phyloP scores from a whole-genome alignment of 1,139 yeast genomes.

The Yamadazyma blattariae region DNA sequence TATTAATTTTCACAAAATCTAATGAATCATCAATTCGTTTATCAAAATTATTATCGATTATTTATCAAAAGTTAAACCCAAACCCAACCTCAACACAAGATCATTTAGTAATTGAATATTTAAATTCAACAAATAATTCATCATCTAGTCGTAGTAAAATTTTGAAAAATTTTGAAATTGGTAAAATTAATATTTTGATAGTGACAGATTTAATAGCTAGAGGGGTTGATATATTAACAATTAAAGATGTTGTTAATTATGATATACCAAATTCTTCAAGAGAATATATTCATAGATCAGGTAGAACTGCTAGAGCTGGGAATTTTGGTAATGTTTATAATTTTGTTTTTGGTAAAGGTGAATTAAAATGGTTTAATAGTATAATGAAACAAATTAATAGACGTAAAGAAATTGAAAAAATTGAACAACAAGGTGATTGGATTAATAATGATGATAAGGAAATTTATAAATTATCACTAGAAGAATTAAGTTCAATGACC shows the following conservation, averaged over 20 bases:
- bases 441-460: conserved; percentile 4
- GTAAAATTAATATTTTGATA: conserved; percentile 54
- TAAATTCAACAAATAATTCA: conserved; percentile 52
- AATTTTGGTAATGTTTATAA: conserved; percentile 71
- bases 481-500: too few species aligned
- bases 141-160: conserved; percentile 39
- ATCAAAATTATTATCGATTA: conserved; percentile 47
- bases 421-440: conserved; percentile 1
- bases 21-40: conserved; percentile 84
- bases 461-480: not conserved
- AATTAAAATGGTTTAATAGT: conserved; percentile 60
- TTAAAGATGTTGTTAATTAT: conserved; percentile 79
- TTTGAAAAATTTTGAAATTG: conserved; percentile 55
- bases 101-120: conserved; percentile 20
- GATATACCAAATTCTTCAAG: conserved; percentile 86
- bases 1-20: conserved; percentile 75
- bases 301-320: conserved; percentile 95
- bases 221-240: conserved; percentile 79
- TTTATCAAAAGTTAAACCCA: conserved; percentile 36
- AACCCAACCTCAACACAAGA: too few species aligned
- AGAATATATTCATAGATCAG: conserved; percentile 93
- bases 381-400: conserved; percentile 45
- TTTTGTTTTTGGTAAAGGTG: conserved; percentile 72
- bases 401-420: conserved; percentile 17
- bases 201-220: conserved; percentile 94